A percentile compares a stretch with the other conserved stretches of the same genome.
Conservation (phyloP, 441 rosid species). For the Melastoma candidum region DNA sequence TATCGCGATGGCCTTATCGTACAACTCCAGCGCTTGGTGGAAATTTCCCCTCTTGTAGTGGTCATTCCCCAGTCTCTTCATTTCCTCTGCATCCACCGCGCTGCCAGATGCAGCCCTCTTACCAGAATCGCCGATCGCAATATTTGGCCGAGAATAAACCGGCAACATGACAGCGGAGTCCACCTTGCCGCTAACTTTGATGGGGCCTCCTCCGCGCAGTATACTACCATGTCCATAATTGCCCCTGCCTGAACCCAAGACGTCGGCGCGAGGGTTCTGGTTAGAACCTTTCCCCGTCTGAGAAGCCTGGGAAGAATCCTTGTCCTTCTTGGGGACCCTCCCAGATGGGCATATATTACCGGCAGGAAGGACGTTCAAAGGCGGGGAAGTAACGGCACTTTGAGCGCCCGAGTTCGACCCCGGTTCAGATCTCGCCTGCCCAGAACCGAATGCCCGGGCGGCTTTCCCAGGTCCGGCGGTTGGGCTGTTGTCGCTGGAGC, state of each 20-base stretch:
- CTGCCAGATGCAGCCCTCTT: constrained; percentile 16
- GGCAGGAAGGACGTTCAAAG: constrained; percentile 13
- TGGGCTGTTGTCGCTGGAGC: constrained; percentile 15
- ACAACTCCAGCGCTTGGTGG: constrained; percentile 39
- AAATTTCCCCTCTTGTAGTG: constrained; percentile 45
- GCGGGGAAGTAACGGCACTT: constrained; percentile 27
- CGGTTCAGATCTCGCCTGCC: constrained; percentile 15
- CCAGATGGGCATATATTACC: constrained; percentile 20
- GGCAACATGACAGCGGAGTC: too few relatives aligned
- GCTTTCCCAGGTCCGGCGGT: constrained; percentile 13
- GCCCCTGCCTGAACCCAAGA: constrained; percentile 18
- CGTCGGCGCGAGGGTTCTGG: constrained; percentile 13
- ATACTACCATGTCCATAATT: constrained; percentile 23
- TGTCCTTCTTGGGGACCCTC: constrained; percentile 16
- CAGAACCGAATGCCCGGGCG: constrained; percentile 2
- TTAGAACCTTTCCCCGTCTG: constrained; percentile 9
- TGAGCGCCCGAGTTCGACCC: constrained; percentile 30
- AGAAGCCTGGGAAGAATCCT: constrained; percentile 5
- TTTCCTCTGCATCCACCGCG: constrained; percentile 52
- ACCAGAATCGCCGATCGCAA: constrained; percentile 9
- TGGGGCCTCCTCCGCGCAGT: constrained; percentile 13
- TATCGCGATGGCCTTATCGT: constrained; percentile 45
- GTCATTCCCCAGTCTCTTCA: constrained; percentile 59
- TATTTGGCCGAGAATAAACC: too few relatives aligned
- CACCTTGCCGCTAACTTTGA: too few relatives aligned